These are phyloP conservation scores for Elsinoe perseae DNA, from an alignment of 2,329 filamentous ascomycete species.

Conservation along the genomic window DNA sequence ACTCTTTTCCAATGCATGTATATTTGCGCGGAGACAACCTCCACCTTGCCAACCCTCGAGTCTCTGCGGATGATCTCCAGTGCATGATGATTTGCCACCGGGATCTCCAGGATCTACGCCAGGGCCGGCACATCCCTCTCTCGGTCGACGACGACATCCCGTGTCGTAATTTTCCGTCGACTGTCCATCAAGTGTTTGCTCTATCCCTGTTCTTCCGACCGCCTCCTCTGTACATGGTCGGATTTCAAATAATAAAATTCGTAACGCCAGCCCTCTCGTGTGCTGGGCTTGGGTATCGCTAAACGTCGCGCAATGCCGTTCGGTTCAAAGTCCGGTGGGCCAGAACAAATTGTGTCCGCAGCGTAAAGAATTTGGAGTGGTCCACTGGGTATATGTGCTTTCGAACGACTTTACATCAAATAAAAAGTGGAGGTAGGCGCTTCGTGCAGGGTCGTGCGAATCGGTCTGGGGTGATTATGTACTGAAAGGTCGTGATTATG, in stretches of 20 bases:
- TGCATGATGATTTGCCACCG: background rate
- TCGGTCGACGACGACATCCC: background rate
- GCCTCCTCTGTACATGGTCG: background rate
- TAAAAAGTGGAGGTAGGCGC: background rate
- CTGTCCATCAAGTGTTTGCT: background rate
- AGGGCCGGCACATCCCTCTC: background rate
- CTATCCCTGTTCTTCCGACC: background rate
- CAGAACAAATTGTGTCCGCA: background rate
- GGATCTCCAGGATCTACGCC: constrained; percentile 2
- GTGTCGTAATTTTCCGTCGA: background rate
- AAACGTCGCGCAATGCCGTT: constrained; percentile 12
- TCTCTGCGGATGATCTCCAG: background rate
- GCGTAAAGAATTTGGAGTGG: constrained; percentile 4
- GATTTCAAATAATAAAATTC: background rate
- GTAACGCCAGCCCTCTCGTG: constrained; percentile 12
- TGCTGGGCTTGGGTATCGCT: constrained; percentile 3
- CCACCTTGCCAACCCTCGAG: background rate
- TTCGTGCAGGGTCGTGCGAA: background rate
- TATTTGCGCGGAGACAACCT: background rate
- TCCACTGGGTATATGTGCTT: constrained; percentile 16
- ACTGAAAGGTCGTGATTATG: background rate
- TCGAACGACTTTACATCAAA: background rate
- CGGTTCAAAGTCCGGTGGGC: constrained; percentile 7
- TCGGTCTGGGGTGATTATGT: constrained; percentile 5
- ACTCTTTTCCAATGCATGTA: background rate